Conservation (phyloP, 352 stramenopile genomes). For the Globisporangium viniferum region DNA sequence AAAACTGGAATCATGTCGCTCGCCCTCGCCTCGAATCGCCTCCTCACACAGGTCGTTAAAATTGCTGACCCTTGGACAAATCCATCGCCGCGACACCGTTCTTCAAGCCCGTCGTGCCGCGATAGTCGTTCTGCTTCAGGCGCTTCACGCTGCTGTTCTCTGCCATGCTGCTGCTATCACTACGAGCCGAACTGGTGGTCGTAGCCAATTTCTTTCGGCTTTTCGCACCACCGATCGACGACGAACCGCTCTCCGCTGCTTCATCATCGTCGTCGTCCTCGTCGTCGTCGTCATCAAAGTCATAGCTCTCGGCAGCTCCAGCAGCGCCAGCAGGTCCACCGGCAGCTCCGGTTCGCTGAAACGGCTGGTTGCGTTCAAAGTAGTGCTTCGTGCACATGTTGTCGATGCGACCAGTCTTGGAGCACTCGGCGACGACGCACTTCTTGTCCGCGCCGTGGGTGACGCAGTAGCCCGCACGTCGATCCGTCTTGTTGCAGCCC, state of each 20-base stretch:
- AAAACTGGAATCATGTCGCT: slow-evolving; percentile 6
- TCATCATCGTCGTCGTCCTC: slow-evolving; percentile 7
- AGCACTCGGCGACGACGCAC: slow-evolving; percentile 75
- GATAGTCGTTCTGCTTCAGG: slow-evolving; percentile 11
- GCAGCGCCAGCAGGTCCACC: neutral
- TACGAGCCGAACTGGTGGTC: neutral
- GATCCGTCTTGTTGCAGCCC: slow-evolving; percentile 84
- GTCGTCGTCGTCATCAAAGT: slow-evolving; percentile 2
- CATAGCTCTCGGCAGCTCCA: slow-evolving; percentile 3
- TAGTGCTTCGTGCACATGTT: slow-evolving; percentile 85
- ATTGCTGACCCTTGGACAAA: slow-evolving; percentile 16
- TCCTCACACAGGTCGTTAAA: neutral
- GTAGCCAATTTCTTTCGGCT: neutral
- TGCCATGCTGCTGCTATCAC: neutral
- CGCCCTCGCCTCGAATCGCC: neutral
- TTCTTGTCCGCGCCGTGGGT: slow-evolving; percentile 84
- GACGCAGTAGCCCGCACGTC: slow-evolving; percentile 72
- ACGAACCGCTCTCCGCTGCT: neutral
- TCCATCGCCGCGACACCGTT: slow-evolving; percentile 17
- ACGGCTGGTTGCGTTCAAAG: slow-evolving; percentile 68
- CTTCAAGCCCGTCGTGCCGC: slow-evolving; percentile 8
- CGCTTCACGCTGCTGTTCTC: slow-evolving; percentile 7
- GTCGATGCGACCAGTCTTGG: slow-evolving; percentile 80
- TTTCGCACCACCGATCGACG: slow-evolving; percentile 1
- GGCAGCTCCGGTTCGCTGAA: neutral